These are phyloP conservation scores for Hymenoscyphus salicellus DNA, from an alignment of 2,329 filamentous ascomycete genomes.

Conservation along the genomic window DNA sequence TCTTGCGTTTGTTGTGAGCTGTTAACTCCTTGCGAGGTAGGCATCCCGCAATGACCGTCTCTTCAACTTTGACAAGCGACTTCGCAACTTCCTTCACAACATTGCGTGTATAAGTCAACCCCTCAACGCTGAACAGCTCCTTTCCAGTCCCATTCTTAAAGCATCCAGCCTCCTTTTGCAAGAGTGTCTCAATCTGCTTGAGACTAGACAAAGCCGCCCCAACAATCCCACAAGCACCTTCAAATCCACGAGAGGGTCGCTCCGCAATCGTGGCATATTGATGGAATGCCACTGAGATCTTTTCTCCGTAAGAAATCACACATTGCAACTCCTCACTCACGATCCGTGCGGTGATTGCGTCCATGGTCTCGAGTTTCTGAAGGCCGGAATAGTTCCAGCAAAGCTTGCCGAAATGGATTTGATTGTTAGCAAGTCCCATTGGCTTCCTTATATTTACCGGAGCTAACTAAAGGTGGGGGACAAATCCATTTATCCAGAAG, in stretches of 20 bases:
- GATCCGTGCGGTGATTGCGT: neutral
- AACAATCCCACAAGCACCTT: constrained; percentile 22
- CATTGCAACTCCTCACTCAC: constrained; percentile 11
- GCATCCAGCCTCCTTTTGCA: constrained; percentile 13
- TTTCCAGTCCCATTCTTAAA: constrained; percentile 6
- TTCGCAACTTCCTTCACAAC: constrained; percentile 25
- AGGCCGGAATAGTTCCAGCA: neutral
- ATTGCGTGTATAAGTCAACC: constrained; percentile 23
- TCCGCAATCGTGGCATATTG: constrained; percentile 17
- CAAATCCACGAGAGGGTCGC: constrained; percentile 11
- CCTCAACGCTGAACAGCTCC: constrained; percentile 24
- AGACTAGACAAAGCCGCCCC: constrained; percentile 24
- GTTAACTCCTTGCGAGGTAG: constrained; percentile 18
- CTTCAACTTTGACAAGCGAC: constrained; percentile 18
- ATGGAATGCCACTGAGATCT: constrained; percentile 24
- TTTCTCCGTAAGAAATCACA: constrained; percentile 20
- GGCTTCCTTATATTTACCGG: neutral
- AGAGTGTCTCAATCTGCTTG: constrained; percentile 20
- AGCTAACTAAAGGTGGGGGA: neutral
- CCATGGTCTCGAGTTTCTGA: constrained; percentile 16
- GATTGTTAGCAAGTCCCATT: neutral
- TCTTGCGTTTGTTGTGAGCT: constrained; percentile 17
- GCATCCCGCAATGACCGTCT: constrained; percentile 14
- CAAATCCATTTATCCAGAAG: neutral
- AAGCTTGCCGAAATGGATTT: neutral